Percentiles rank a stretch among this genome's conserved stretches.
Evolutionary conservation across 352 stramenopile species (phyloP).

Genomic region (Phytophthora meadii): DNA sequence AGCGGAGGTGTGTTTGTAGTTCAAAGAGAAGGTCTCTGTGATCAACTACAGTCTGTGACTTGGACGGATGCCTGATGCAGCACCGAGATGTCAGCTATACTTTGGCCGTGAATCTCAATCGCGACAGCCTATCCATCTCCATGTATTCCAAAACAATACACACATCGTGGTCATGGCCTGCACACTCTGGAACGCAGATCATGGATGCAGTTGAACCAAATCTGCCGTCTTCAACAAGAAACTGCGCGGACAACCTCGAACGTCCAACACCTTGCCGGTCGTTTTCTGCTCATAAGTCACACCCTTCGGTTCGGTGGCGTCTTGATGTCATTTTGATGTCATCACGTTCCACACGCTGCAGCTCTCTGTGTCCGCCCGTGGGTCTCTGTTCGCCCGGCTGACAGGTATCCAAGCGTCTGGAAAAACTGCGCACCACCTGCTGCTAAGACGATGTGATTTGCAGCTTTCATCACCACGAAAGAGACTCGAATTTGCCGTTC

Average conservation of each 20-base stretch:
- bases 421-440: constrained; percentile 34
- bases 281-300: constrained; percentile 24
- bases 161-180: not conserved
- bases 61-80: not conserved
- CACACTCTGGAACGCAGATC: not conserved
- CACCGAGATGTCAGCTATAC: not conserved
- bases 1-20: constrained; percentile 12
- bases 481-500: constrained; percentile 9
- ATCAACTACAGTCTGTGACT: not conserved
- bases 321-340: too few species aligned
- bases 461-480: constrained; percentile 17
- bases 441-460: constrained; percentile 24
- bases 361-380: not conserved
- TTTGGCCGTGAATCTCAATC: not conserved
- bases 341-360: not conserved
- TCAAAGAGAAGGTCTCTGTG: constrained; percentile 1
- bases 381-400: constrained; percentile 15
- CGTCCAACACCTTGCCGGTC: constrained; percentile 7
- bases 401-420: constrained; percentile 29
- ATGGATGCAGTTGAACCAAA: not conserved
- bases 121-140: not conserved
- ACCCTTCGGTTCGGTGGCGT: not conserved
- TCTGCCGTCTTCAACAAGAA: constrained; percentile 19
- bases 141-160: too few species aligned
- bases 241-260: constrained; percentile 10